These are phyloP conservation scores for Phragmites australis DNA, from an alignment of 176 grass and related monocot genomes.

Conservation along the genomic window DNA sequence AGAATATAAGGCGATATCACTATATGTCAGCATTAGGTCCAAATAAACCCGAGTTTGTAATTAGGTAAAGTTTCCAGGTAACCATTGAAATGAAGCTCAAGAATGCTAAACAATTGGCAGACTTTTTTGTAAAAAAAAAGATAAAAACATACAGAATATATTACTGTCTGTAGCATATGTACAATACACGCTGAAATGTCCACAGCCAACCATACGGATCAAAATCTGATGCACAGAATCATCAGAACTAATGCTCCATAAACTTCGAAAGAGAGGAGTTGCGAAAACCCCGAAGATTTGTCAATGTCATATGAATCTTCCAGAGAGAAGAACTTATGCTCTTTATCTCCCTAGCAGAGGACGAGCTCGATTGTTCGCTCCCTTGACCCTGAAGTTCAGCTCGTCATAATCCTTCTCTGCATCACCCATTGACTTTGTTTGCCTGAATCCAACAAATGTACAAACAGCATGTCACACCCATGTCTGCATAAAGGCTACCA, in stretches of 20 bases:
- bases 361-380: slow-evolving; percentile 56
- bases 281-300: neutral
- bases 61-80: neutral
- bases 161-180: neutral
- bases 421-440: slow-evolving; percentile 53
- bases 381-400: slow-evolving; percentile 65
- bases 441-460: slow-evolving; percentile 51
- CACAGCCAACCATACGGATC: slow-evolving; percentile 1
- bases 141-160: neutral
- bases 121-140: neutral
- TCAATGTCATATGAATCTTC: neutral
- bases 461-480: neutral
- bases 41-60: neutral
- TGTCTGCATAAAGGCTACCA: neutral
- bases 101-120: neutral
- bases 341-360: slow-evolving; percentile 65
- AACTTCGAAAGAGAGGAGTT: neutral
- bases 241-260: neutral
- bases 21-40: neutral
- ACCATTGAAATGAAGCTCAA: neutral
- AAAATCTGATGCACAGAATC: slow-evolving; percentile 18
- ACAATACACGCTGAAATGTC: slow-evolving; percentile 18
- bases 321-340: slow-evolving; percentile 14
- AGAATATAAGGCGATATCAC: too few relatives aligned
- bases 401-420: slow-evolving; percentile 68